Base-by-base conservation (phyloP, 1,139 yeast species). In the Candida sojae region DNA sequence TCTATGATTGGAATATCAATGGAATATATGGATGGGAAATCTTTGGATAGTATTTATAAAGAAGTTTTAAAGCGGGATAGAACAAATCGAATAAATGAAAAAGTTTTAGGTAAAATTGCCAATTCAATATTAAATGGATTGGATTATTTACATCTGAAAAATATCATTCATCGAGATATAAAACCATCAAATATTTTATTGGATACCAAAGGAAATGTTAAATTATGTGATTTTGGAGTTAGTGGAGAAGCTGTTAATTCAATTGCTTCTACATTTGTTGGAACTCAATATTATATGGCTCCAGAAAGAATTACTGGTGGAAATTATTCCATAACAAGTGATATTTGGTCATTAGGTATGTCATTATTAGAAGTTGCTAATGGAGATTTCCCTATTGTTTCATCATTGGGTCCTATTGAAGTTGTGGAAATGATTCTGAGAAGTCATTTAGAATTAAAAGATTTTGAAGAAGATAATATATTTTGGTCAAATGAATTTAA, bases 241-340 rank as follows among this genome's bases (percentile, higher is more conserved):
- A 86, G 96, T 59, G 98, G 99, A 9, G 97, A 91, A 61, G 97
- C 93, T 11, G 97, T 92, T 25, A 87, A 92, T 64, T 90, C 97
- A 0, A 72, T 93, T 44, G 98, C 98, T 1, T 88, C 96, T 0
- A 93, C 99, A 0, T 93, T 92, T 63, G 95, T 97, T 0, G 99
- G 99, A 0, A 93, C 99, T 0, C 92, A 96, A 23, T 92, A 89
- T 64, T 93, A 93, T 66, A 93, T 93, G 99, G 98, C 98, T 0
- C 99, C 99, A 0, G 99, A 93, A 65, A 78, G 99, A 58, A 91
- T 93, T 42, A 89, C 88, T 72, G 97, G 97, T 32, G 92, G 90
- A 60, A 93, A 97, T 1, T 93, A 93, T 61, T 86, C 96, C 10
- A 97, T 92, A 3, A 88, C 96, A 2, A 86, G 96, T 58, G 99